Conservation (phyloP, 495 filamentous ascomycete species). For the Aspergillus kassunensis region DNA sequence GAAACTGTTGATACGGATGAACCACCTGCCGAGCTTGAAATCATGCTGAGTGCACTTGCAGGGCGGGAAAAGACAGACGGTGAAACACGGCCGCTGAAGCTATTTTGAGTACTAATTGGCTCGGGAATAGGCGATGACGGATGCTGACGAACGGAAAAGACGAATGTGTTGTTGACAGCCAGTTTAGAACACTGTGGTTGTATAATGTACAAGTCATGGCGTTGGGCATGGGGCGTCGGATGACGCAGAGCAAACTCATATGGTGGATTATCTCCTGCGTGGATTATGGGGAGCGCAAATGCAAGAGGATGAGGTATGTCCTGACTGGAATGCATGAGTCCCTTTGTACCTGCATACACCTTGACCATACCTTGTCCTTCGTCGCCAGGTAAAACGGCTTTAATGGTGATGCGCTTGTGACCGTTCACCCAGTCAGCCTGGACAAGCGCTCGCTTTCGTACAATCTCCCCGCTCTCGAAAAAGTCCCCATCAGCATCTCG, state of each 20-base stretch:
- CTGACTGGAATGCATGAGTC: constrained; percentile 92
- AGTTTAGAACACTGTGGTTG: constrained; percentile 87
- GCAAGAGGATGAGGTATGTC: constrained; percentile 91
- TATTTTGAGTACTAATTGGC: constrained; percentile 49
- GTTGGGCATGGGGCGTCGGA: constrained; percentile 92
- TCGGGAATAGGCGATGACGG: constrained; percentile 57
- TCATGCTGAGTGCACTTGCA: constrained; percentile 77
- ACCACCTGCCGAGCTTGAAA: constrained; percentile 42
- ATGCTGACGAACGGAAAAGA: constrained; percentile 93
- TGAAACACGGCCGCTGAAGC: constrained; percentile 45
- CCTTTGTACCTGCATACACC: constrained; percentile 88
- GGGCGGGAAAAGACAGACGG: constrained; percentile 71
- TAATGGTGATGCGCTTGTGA: constrained; percentile 85
- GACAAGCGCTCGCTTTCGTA: constrained; percentile 80
- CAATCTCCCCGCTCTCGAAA: constrained; percentile 86
- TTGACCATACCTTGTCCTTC: constrained; percentile 88
- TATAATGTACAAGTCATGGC: constrained; percentile 93
- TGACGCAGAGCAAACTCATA: constrained; percentile 92
- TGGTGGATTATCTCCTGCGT: constrained; percentile 85
- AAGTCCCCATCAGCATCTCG: constrained; percentile 83
- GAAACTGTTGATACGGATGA: constrained; percentile 39
- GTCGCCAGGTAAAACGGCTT: constrained; percentile 84
- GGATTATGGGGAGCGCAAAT: constrained; percentile 83
- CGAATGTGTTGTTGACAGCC: constrained; percentile 93
- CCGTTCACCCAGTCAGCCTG: constrained; percentile 90